phyloP scores from a whole-genome alignment of 2,329 filamentous ascomycete species.

The Macrophomina pseudophaseolina region DNA sequence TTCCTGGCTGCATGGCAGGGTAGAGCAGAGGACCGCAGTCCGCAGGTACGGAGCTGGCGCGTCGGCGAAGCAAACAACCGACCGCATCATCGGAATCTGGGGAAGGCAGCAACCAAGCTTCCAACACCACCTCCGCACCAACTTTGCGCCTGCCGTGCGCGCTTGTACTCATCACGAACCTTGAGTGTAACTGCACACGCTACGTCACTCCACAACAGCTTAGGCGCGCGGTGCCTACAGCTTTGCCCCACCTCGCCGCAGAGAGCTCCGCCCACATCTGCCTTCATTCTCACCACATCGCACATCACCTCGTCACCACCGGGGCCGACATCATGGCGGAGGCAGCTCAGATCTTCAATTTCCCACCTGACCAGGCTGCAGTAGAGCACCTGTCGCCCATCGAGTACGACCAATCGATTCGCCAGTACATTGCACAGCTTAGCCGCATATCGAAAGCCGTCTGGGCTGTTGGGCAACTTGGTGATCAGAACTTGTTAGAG shows the following conservation, averaged over 20 bases:
- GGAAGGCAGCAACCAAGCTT: constrained; percentile 23
- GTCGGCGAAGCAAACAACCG: constrained; percentile 24
- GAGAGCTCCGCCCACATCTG: constrained; percentile 19
- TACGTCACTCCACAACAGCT: not conserved
- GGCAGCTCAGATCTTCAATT: constrained; percentile 19
- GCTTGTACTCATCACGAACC: not conserved
- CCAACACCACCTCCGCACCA: not conserved
- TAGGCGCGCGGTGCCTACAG: not conserved
- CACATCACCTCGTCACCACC: not conserved
- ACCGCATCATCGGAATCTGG: constrained; percentile 27
- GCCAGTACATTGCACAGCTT: constrained; percentile 42
- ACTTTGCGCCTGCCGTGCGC: not conserved
- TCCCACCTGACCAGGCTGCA: constrained; percentile 17
- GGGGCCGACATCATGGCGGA: constrained; percentile 21
- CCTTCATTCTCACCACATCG: not conserved
- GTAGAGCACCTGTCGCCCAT: constrained; percentile 28
- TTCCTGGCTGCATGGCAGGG: not conserved
- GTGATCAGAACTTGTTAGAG: constrained; percentile 48
- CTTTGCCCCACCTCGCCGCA: constrained; percentile 11
- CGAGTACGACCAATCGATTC: constrained; percentile 47
- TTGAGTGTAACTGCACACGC: not conserved
- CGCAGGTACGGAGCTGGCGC: not conserved
- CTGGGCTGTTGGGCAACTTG: constrained; percentile 44
- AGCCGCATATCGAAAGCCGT: constrained; percentile 38
- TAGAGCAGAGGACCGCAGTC: not conserved